Base-by-base conservation (phyloP, 2,329 filamentous ascomycete species). In the Metarhizium anisopliae region DNA sequence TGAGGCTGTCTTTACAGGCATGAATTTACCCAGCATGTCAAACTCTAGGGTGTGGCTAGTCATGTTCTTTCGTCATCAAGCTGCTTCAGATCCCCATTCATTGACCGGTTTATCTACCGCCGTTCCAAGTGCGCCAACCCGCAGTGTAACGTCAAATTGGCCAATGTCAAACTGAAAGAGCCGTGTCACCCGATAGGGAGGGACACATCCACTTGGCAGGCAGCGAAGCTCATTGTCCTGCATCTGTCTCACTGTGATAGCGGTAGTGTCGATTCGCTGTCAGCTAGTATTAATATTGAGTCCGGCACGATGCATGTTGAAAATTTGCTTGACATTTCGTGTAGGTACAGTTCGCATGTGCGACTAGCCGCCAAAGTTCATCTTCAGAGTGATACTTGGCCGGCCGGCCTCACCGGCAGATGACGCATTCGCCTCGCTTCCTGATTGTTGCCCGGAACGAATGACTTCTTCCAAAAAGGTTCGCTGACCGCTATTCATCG, bases 351-450 rank as follows among this genome's bases (percentile, higher is more conserved):
- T 30, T 52, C 42, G 43, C 45, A 20, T 51, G 42, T 57, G 47
- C 50, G 51, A 55, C 63, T 63, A 70, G 47, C 74, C 73, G 5
- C 83, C 83, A 79, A 99, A 97, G 70, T 96, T 80, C 89, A 97
- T 95, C 79, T 95, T 94, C 67, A 99, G 72, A 54, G 90, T 90
- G 77, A 99, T 99, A 60, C 78, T 94, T 13, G 94, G 94, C 70
- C 83, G 83, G 32, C 74, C 80, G 56, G 76, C 73, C 57, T 73
- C 76, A 52, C 71, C 72, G 47, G 72, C 65, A 2, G 58, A 64
- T 55, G 67, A 70, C 62, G 75, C 73, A 67, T 66, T 67, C 62
- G 64, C 62, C 64, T 68, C 73, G 61, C 69, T 66, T 63, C 55
- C 70, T 70, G 66, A 68, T 62, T 79, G 74, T 63, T 81, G 74